Percentiles rank a stretch among this genome's conserved stretches.
These are phyloP conservation scores for Pichia sp. DNA, from an alignment of 1,139 yeast genomes.

Conservation along the genomic window DNA sequence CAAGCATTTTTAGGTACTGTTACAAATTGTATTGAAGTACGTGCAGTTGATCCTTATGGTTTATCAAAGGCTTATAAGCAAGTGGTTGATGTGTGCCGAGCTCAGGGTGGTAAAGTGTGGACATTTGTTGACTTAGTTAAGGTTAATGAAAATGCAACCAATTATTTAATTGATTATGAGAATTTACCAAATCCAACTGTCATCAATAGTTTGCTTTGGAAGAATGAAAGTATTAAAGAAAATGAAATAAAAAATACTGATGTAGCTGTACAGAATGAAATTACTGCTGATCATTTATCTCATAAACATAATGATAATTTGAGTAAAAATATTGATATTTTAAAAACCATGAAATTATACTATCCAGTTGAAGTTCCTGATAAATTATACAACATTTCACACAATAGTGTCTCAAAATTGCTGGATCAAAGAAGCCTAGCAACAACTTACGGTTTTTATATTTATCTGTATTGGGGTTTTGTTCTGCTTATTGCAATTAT, in stretches of 20 bases:
- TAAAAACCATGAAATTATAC: constrained; percentile 14
- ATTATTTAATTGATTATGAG: constrained; percentile 15
- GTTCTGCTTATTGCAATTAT: constrained; percentile 21
- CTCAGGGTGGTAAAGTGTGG: constrained; percentile 27
- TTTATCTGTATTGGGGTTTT: constrained; percentile 29
- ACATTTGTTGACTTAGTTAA: constrained; percentile 24
- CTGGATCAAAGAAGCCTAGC: constrained; percentile 26
- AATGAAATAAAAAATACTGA: constrained; percentile 3
- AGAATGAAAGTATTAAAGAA: constrained; percentile 8
- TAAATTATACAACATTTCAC: constrained; percentile 21
- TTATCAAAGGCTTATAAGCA: constrained; percentile 28
- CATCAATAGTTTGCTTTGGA: constrained; percentile 12
- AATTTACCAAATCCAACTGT: constrained; percentile 8
- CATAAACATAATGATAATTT: constrained; percentile 1
- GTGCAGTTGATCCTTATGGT: constrained; percentile 23
- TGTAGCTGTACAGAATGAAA: neutral
- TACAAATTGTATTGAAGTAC: constrained; percentile 29
- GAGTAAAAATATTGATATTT: constrained; percentile 8
- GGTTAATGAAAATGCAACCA: constrained; percentile 25
- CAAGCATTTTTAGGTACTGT: constrained; percentile 31
- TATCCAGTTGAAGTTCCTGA: constrained; percentile 23
- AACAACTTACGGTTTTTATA: constrained; percentile 27
- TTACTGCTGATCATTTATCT: neutral
- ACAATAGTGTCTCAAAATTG: constrained; percentile 24
- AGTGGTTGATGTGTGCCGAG: constrained; percentile 27